Evolutionary conservation across 2,329 filamentous ascomycete species (phyloP).

Genomic region (Zasmidium citrigriseum): DNA sequence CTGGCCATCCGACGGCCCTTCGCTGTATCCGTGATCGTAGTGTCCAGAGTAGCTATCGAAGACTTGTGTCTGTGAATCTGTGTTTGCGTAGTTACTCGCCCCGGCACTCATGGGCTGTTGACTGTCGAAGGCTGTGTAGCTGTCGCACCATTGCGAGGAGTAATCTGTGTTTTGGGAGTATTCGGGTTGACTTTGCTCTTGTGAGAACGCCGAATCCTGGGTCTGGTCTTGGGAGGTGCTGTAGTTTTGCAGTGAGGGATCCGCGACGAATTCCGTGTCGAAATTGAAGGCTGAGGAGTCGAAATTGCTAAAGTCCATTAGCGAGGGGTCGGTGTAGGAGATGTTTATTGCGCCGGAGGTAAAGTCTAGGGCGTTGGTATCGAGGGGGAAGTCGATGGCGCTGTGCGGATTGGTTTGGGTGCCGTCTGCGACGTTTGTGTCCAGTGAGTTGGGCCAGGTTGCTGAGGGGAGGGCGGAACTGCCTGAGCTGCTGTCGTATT

Average conservation of each 20-base stretch:
- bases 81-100: conserved; percentile 1
- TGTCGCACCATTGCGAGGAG: conserved; percentile 19
- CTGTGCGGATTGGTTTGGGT: conserved; percentile 17
- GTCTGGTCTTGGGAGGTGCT: conserved; percentile 1
- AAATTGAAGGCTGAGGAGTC: conserved; percentile 35
- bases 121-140: conserved; percentile 16
- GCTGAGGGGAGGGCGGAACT: conserved; percentile 30
- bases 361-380: conserved; percentile 44
- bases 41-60: conserved; percentile 1
- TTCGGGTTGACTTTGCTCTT: not conserved
- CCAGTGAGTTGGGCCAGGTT: conserved; percentile 22
- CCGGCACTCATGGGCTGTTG: conserved; percentile 11
- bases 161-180: conserved; percentile 6
- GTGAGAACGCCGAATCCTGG: not conserved
- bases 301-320: conserved; percentile 27
- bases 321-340: conserved; percentile 35
- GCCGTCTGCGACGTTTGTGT: conserved; percentile 17
- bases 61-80: not conserved
- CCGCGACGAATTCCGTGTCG: conserved; percentile 23
- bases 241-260: conserved; percentile 28
- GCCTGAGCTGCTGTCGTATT: conserved; percentile 28
- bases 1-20: conserved; percentile 9
- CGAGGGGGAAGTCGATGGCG: conserved; percentile 17
- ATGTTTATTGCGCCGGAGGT: conserved; percentile 42
- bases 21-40: conserved; percentile 8